Conservation (phyloP, 1,139 yeast species). For the Hyphopichia wangnamkhiaoensis region DNA sequence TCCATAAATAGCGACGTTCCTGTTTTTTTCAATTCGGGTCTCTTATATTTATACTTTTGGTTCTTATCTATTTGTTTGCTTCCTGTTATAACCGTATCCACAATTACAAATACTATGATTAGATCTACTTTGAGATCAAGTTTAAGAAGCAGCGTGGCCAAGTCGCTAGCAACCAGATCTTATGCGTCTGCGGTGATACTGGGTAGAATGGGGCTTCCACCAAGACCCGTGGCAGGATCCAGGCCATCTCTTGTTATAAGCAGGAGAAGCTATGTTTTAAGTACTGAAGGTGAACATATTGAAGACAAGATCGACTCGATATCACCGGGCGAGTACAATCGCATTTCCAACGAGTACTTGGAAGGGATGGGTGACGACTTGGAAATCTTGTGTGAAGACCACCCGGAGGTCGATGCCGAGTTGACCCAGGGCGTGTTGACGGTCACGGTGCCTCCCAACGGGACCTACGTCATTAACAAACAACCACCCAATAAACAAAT, state of each 20-base stretch:
- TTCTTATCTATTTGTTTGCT: too few relatives aligned
- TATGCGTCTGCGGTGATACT: too few relatives aligned
- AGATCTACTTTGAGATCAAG: slow-evolving; percentile 1
- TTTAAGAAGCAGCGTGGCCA: too few relatives aligned
- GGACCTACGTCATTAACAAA: slow-evolving; percentile 85
- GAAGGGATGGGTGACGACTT: slow-evolving; percentile 63
- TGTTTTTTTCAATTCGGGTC: too few relatives aligned
- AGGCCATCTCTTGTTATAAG: not conserved
- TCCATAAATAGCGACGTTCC: too few relatives aligned
- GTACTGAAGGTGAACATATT: slow-evolving; percentile 54
- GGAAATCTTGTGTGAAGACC: slow-evolving; percentile 61
- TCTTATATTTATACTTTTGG: too few relatives aligned
- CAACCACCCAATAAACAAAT: slow-evolving; percentile 94
- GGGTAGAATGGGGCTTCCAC: too few relatives aligned
- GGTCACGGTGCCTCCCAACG: slow-evolving; percentile 61
- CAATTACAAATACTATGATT: slow-evolving; percentile 27
- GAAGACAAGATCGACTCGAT: slow-evolving; percentile 52
- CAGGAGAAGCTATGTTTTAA: slow-evolving; percentile 21
- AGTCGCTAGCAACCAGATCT: too few relatives aligned
- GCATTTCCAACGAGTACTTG: slow-evolving; percentile 59
- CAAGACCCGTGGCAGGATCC: too few relatives aligned
- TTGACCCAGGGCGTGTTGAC: slow-evolving; percentile 82
- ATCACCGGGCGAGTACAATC: slow-evolving; percentile 54
- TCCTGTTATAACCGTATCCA: slow-evolving; percentile 32
- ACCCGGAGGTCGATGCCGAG: slow-evolving; percentile 73